Evolutionary conservation across 108 stramenopile species (phyloP), one percentile per base, ranked within the genome.

Genomic region (Asterionellopsis glacialis): DNA sequence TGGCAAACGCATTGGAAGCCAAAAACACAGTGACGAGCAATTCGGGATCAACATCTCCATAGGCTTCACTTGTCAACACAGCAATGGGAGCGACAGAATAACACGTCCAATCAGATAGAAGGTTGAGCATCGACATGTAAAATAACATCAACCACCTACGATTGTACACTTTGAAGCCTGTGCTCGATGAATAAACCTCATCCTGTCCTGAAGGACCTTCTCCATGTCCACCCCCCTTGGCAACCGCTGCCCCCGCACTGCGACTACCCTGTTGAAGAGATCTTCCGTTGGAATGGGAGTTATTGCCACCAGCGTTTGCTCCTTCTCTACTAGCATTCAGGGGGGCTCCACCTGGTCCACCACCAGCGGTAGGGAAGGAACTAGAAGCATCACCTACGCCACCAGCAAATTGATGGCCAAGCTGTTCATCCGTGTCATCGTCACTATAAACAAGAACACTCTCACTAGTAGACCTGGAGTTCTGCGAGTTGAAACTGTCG

Each of bases 91-190:
- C 88, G 11, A 88, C 76, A 23, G 84, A 84, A 63, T 83, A 93
- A 51, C 88, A 88, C 15, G 87, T 88, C 90, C 90, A 92, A 55
- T 92, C 90, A 15, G 87, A 88, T 27, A 93, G 63, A 18, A 93
- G 68, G 60, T 89, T 88, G 48, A 93, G 73, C 9, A 82, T 15
- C 9, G 83, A 82, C 67, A 93, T 82, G 71, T 85, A 93, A 22
- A 84, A 51, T 1, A 93, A 68, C 84, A 93, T 88, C 11, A 84
- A 26, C 92, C 92, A 93, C 21, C 88, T 70, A 41, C 72, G 80
- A 70, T 80, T 77, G 57, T 84, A 85, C 11, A 89, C 77, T 48
- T 78, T 62, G 57, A 83, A 88, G 43, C 69, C 67, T 26, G 75
- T 45, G 25, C 38, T 23, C 5, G 65, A 51, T 54, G 25, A 54